A percentile compares a stretch with the other conserved stretches of the same genome.
Conservation (phyloP, 2,329 filamentous ascomycete species). For the Pseudogymnoascus sp. region DNA sequence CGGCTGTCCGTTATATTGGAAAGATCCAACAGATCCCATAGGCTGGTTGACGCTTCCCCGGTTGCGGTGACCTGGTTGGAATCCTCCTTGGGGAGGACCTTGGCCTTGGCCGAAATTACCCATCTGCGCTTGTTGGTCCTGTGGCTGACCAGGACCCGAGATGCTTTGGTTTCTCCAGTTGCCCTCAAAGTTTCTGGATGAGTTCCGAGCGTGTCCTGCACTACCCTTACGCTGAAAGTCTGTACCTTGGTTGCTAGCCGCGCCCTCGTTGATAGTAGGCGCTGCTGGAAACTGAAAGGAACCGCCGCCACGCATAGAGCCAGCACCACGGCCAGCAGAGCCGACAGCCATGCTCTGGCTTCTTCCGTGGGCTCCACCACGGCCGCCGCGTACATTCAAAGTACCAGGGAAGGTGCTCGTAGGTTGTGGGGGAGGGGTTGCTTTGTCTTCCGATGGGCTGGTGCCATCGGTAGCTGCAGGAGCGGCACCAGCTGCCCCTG, state of each 20-base stretch:
- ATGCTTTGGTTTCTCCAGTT: slow-evolving; percentile 81
- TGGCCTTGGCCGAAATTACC: slow-evolving; percentile 63
- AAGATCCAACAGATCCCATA: slow-evolving; percentile 71
- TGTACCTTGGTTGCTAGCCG: slow-evolving; percentile 34
- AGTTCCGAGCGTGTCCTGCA: slow-evolving; percentile 68
- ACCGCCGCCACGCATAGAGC: slow-evolving; percentile 54
- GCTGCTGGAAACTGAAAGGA: slow-evolving; percentile 62
- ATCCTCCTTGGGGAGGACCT: slow-evolving; percentile 57
- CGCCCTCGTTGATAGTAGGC: slow-evolving; percentile 43
- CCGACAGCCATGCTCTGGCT: slow-evolving; percentile 88
- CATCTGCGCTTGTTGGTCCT: slow-evolving; percentile 47
- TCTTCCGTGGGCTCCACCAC: slow-evolving; percentile 57
- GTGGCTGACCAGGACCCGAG: slow-evolving; percentile 29
- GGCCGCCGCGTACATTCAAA: slow-evolving; percentile 38
- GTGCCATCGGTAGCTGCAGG: slow-evolving; percentile 50
- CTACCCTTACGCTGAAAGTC: slow-evolving; percentile 73
- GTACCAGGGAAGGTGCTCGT: slow-evolving; percentile 14
- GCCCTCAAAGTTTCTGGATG: slow-evolving; percentile 90
- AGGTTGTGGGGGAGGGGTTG: slow-evolving; percentile 13
- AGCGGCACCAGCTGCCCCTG: slow-evolving; percentile 54
- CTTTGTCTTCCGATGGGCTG: slow-evolving; percentile 27
- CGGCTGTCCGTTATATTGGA: slow-evolving; percentile 82
- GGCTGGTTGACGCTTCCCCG: slow-evolving; percentile 83
- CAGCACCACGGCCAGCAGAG: slow-evolving; percentile 57
- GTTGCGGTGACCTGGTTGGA: slow-evolving; percentile 86